Evolutionary conservation across 108 stramenopile species (phyloP).

Genomic region (Pseudonitzschia delicatissima): DNA sequence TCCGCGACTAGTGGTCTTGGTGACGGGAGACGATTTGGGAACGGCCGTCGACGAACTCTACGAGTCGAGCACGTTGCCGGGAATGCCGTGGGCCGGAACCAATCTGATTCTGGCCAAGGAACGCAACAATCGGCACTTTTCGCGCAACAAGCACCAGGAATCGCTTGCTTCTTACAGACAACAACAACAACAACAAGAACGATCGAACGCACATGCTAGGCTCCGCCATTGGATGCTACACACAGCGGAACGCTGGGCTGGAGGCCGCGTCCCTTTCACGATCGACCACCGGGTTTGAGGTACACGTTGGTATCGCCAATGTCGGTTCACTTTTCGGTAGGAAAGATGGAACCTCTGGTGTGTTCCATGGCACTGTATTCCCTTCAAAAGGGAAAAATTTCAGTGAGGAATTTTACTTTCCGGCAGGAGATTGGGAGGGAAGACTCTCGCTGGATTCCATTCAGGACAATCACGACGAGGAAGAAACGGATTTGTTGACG

Average conservation of each 20-base stretch:
- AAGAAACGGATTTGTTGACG: slow-evolving; percentile 24
- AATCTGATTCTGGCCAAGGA: slow-evolving; percentile 55
- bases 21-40: slow-evolving; percentile 50
- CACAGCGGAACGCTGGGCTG: slow-evolving; percentile 55
- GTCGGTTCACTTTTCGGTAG: slow-evolving; percentile 43
- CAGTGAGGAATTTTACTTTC: slow-evolving; percentile 84
- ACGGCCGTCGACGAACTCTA: slow-evolving; percentile 18
- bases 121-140: slow-evolving; percentile 43
- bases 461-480: neutral
- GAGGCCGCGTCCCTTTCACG: slow-evolving; percentile 74
- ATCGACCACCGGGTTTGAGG: slow-evolving; percentile 61
- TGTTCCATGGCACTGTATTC: slow-evolving; percentile 70
- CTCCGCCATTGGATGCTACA: slow-evolving; percentile 76
- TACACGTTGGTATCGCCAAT: slow-evolving; percentile 60
- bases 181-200: slow-evolving; percentile 3
- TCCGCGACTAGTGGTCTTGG: slow-evolving; percentile 65
- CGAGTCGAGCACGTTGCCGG: slow-evolving; percentile 30
- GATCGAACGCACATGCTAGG: slow-evolving; percentile 43
- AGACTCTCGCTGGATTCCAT: slow-evolving; percentile 36
- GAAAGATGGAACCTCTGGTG: slow-evolving; percentile 64
- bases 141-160: neutral
- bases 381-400: slow-evolving; percentile 58
- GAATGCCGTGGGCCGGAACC: slow-evolving; percentile 58
- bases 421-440: slow-evolving; percentile 72
- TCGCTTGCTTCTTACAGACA: neutral